phyloP scores from a whole-genome alignment of 2,329 filamentous ascomycete species.

The Dothideomycetidae sp. region DNA sequence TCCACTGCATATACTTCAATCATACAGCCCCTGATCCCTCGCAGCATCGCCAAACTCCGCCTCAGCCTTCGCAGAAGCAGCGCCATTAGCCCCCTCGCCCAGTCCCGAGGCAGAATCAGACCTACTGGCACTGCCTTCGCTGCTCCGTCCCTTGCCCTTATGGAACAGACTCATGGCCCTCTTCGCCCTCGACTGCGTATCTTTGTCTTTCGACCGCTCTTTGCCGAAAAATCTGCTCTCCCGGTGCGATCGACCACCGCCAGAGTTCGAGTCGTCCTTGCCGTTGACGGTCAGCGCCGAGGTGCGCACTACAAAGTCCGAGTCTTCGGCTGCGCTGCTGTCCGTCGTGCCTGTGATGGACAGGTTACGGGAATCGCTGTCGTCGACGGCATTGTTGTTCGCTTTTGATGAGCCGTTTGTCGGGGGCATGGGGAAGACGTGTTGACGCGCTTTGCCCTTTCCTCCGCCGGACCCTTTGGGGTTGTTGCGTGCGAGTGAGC shows the following conservation, averaged over 20 bases:
- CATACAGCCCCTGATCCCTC: conserved; percentile 18
- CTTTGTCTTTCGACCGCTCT: conserved; percentile 17
- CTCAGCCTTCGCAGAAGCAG: conserved; percentile 19
- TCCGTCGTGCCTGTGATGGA: conserved; percentile 19
- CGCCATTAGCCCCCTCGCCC: conserved; percentile 20
- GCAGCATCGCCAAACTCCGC: conserved; percentile 27
- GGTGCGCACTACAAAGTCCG: conserved; percentile 28
- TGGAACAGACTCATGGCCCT: conserved; percentile 13
- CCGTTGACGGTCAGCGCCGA: conserved; percentile 20
- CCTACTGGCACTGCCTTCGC: neutral
- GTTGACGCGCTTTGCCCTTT: conserved; percentile 2
- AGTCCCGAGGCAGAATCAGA: conserved; percentile 24
- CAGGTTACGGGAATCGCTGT: conserved; percentile 13
- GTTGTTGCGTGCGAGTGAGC: conserved; percentile 1
- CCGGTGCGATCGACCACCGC: neutral
- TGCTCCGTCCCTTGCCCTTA: conserved; percentile 3
- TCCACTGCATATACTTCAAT: too few species aligned
- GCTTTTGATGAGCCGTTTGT: conserved; percentile 1
- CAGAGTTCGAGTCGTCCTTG: conserved; percentile 4
- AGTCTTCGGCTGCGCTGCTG: conserved; percentile 22
- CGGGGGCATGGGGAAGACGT: neutral
- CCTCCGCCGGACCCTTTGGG: conserved; percentile 1
- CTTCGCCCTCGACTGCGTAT: conserved; percentile 16
- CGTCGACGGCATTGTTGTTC: neutral
- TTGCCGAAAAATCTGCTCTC: conserved; percentile 7